Evolutionary conservation across 1,284 basidiomycete genomes (phyloP).

Genomic region (Puccinia brachypodii): DNA sequence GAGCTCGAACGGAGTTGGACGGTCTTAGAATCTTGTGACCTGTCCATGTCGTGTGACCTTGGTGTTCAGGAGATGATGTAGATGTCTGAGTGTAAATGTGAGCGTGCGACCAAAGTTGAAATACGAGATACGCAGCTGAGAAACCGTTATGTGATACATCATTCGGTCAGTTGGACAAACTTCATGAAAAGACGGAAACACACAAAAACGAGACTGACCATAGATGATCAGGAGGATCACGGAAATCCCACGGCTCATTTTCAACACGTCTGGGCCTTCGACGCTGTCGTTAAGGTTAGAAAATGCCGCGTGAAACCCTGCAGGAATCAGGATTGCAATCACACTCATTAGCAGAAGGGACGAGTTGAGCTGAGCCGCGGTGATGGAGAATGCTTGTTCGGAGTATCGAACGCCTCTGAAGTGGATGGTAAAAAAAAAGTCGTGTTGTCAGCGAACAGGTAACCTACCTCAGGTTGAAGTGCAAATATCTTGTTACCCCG

Average conservation of each 20-base stretch:
- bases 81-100: constrained; percentile 67
- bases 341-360: constrained; percentile 61
- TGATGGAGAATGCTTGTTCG: constrained; percentile 72
- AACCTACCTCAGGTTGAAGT: neutral
- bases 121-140: constrained; percentile 72
- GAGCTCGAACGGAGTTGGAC: constrained; percentile 49
- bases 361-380: constrained; percentile 70
- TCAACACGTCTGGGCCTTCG: constrained; percentile 63
- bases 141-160: constrained; percentile 59
- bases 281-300: constrained; percentile 52
- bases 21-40: constrained; percentile 51
- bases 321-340: constrained; percentile 72
- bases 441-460: neutral
- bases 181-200: neutral
- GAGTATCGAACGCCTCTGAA: constrained; percentile 68
- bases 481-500: neutral
- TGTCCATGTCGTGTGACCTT: constrained; percentile 48
- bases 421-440: constrained; percentile 50
- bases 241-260: constrained; percentile 75
- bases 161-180: neutral
- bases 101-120: constrained; percentile 83
- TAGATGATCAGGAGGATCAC: constrained; percentile 71
- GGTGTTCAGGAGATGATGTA: constrained; percentile 54
- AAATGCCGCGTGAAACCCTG: constrained; percentile 64
- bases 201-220: constrained; percentile 43